phyloP scores from a whole-genome alignment of 2,329 filamentous ascomycete genomes.

The Fusarium equiseti region DNA sequence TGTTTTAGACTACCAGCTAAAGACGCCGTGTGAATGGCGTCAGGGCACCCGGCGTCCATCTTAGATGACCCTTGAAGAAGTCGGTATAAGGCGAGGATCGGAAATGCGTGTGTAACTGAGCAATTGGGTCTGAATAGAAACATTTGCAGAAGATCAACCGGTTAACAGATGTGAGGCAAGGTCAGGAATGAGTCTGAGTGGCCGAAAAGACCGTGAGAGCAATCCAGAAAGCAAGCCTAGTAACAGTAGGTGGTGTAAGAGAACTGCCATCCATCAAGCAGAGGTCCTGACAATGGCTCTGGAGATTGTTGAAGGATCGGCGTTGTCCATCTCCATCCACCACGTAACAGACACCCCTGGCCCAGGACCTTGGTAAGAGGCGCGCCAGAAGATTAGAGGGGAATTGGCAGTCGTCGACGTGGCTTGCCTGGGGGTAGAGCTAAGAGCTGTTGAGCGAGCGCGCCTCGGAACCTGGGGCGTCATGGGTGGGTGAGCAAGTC shows the following conservation, averaged over 20 bases:
- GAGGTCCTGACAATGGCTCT: constrained; percentile 40
- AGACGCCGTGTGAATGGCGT: constrained; percentile 41
- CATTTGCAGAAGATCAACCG: constrained; percentile 4
- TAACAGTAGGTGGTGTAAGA: constrained; percentile 17
- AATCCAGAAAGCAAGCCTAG: constrained; percentile 21
- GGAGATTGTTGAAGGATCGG: constrained; percentile 46
- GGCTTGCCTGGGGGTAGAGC: constrained; percentile 46
- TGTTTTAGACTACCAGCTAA: constrained; percentile 40
- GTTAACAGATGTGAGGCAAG: constrained; percentile 34
- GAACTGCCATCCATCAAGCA: constrained; percentile 19
- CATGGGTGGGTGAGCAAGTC: constrained; percentile 38
- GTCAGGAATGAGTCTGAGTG: constrained; percentile 35
- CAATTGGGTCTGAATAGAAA: constrained; percentile 5
- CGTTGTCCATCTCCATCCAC: constrained; percentile 38
- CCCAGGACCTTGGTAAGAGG: constrained; percentile 46
- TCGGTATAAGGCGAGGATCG: constrained; percentile 11
- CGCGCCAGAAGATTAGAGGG: constrained; percentile 45
- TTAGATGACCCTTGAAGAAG: constrained; percentile 16
- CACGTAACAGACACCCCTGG: constrained; percentile 41
- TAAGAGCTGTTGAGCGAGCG: constrained; percentile 27
- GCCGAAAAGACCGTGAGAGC: constrained; percentile 36
- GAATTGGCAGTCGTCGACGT: constrained; percentile 40
- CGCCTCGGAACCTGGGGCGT: constrained; percentile 36
- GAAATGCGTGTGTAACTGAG: constrained; percentile 25
- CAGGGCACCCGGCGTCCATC: constrained; percentile 28